Evolutionary conservation across 2,329 filamentous ascomycete species (phyloP).

Genomic region (Neocucurbitaria cava): DNA sequence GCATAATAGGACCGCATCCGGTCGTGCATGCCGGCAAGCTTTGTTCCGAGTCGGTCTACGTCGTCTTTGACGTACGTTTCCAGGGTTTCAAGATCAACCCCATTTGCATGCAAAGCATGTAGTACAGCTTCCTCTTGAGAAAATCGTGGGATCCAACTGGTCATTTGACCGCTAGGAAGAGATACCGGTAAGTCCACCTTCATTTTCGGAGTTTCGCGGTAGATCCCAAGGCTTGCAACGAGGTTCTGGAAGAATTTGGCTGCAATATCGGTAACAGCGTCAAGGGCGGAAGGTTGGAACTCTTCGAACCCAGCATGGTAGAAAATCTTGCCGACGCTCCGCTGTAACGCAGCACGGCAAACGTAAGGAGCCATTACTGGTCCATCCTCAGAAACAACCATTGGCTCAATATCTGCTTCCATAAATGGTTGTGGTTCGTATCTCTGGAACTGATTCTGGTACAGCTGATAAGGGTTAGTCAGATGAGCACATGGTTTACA

Average conservation of each 20-base stretch:
- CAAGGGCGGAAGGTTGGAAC: conserved; percentile 91
- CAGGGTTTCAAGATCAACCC: conserved; percentile 79
- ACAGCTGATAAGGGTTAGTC: conserved; percentile 66
- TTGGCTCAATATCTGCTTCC: conserved; percentile 85
- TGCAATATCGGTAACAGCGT: conserved; percentile 87
- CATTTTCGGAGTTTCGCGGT: conserved; percentile 82
- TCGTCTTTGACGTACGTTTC: conserved; percentile 93
- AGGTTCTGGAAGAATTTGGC: conserved; percentile 90
- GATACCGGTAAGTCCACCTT: conserved; percentile 55
- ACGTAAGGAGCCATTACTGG: conserved; percentile 85
- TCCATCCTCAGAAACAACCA: conserved; percentile 87
- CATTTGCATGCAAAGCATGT: conserved; percentile 84
- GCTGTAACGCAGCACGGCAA: conserved; percentile 83
- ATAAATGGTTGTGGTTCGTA: conserved; percentile 89
- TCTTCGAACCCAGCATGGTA: conserved; percentile 98
- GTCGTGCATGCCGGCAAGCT: conserved; percentile 85
- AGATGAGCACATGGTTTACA: conserved; percentile 1
- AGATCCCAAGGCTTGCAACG: conserved; percentile 78
- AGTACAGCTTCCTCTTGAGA: conserved; percentile 85
- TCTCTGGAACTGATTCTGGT: conserved; percentile 97
- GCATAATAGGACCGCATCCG: conserved; percentile 91
- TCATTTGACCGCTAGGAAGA: conserved; percentile 35
- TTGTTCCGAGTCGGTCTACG: conserved; percentile 81
- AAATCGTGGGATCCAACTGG: conserved; percentile 70
- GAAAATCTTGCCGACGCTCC: conserved; percentile 91